Evolutionary conservation across 768 basidiomycete genomes (phyloP), one percentile per base, ranked within the genome.

Genomic region (Auricularia cornea): DNA sequence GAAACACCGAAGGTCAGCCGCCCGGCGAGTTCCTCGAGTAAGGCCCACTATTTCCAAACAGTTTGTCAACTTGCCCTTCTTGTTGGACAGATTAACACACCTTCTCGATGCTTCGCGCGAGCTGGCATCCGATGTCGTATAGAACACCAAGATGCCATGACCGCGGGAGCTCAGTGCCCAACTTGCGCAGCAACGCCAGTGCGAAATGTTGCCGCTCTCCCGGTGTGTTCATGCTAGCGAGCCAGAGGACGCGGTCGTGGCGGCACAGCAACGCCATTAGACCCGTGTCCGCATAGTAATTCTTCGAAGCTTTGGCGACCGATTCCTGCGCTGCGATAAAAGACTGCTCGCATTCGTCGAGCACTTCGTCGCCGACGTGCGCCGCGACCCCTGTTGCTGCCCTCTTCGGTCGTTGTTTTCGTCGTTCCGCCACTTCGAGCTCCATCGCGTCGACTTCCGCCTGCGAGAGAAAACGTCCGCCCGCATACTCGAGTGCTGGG

Each of bases 91-190:
- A 41, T 20, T 10, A 14, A 38, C 57, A 54, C 32, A 52, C 63
- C 59, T 59, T 59, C 26, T 63, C 41, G 54, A 44, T 35, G 69
- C 67, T 6, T 60, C 73, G 2, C 68, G 71, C 6, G 74, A 80
- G 59, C 77, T 72, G 71, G 74, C 75, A 56, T 72, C 73, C 0
- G 72, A 79, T 65, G 63, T 70, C 14, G 75, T 72, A 14, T 73
- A 79, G 62, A 67, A 70, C 35, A 63, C 72, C 2, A 72, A 78
- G 51, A 75, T 76, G 59, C 68, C 66, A 1, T 62, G 71, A 20
- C 71, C 26, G 11, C 4, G 65, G 65, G 6, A 66, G 62, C 30
- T 64, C 59, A 3, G 29, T 40, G 59, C 26, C n/a, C 59, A 31
- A 14, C 18, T 31, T 11, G 23, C 29, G 28, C 4, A 63, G 26